phyloP scores from a whole-genome alignment of 805 yeast species.

The Martiniozyma abietophila region DNA sequence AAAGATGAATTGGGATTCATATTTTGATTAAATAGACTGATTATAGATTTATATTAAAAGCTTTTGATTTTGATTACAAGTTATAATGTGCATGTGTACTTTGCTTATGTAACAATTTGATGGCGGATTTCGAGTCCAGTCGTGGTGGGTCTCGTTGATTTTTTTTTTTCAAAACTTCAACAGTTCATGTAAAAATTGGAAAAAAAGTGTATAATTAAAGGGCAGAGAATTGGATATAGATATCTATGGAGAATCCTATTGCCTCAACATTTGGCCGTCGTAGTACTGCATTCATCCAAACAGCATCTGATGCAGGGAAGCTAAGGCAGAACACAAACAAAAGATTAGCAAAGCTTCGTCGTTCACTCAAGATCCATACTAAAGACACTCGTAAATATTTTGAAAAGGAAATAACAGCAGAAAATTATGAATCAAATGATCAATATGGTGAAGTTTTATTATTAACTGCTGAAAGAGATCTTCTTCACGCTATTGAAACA shows the following conservation, averaged over 20 bases:
- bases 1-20: neutral
- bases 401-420: slow-evolving; percentile 36
- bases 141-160: too few relatives aligned
- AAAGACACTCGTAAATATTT: slow-evolving; percentile 58
- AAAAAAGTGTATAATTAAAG: too few relatives aligned
- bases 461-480: slow-evolving; percentile 68
- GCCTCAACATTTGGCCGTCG: slow-evolving; percentile 45
- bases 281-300: slow-evolving; percentile 49
- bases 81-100: too few relatives aligned
- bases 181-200: too few relatives aligned
- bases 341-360: slow-evolving; percentile 55
- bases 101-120: too few relatives aligned
- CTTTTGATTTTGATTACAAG: too few relatives aligned
- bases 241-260: slow-evolving; percentile 42
- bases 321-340: slow-evolving; percentile 57
- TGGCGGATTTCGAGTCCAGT: too few relatives aligned
- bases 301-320: slow-evolving; percentile 60
- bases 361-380: slow-evolving; percentile 50
- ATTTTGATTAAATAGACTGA: neutral
- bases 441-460: slow-evolving; percentile 52
- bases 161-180: too few relatives aligned
- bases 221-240: too few relatives aligned
- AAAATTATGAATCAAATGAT: slow-evolving; percentile 41
- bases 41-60: too few relatives aligned
- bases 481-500: slow-evolving; percentile 58